Percentiles rank a stretch among this genome's conserved stretches.
These are phyloP conservation scores for Ustilago lituana DNA, from an alignment of 1,284 basidiomycete species.

Conservation along the genomic window DNA sequence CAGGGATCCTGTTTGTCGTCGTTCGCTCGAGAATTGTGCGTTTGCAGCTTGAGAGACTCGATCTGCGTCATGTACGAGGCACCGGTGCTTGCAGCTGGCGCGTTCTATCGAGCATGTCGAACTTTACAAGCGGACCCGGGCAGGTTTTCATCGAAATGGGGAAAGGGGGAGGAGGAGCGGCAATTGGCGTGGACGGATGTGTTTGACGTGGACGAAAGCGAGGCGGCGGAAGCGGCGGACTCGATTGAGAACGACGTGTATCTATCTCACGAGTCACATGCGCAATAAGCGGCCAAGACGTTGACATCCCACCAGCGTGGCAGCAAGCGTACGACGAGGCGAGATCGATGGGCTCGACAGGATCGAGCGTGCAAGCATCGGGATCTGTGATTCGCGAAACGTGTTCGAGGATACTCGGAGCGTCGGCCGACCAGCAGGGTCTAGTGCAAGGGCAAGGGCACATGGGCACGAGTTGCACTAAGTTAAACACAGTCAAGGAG, in stretches of 20 bases:
- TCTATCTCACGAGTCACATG: conserved; percentile 39
- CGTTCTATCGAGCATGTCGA: conserved; percentile 58
- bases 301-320: no score
- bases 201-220: conserved; percentile 60
- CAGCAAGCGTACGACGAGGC: background rate
- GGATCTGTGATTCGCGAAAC: no score
- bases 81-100: conserved; percentile 61
- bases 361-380: no score
- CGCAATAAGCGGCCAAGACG: conserved; percentile 8
- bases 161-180: conserved; percentile 17
- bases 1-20: no score
- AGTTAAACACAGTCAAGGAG: no score
- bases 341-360: no score
- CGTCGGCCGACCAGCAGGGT: no score
- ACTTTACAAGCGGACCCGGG: conserved; percentile 32
- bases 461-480: no score
- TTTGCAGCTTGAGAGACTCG: conserved; percentile 54
- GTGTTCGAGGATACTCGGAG: no score
- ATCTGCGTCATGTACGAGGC: conserved; percentile 60
- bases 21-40: no score
- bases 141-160: conserved; percentile 36
- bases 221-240: conserved; percentile 45
- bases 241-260: conserved; percentile 58
- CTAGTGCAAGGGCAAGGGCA: no score
- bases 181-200: conserved; percentile 53